Evolutionary conservation across 2,329 filamentous ascomycete species (phyloP), one percentile per base, ranked within the genome.

Genomic region (Phialophora verrucosa): DNA sequence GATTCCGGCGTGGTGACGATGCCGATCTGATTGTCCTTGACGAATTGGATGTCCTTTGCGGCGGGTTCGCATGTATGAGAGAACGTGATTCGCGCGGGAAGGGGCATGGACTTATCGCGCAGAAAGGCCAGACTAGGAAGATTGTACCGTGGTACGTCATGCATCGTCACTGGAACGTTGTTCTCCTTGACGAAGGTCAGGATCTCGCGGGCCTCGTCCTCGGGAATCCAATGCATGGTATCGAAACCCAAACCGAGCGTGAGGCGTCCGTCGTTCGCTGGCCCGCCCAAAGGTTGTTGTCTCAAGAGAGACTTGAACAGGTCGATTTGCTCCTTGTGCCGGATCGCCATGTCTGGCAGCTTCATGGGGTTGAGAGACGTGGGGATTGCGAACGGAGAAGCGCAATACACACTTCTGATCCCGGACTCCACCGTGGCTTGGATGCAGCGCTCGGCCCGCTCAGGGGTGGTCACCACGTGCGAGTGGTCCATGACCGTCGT

Each of bases 1-100:
- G 82, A 82, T 25, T 79, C 80, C 0, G 83, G 83, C 1, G 83
- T 84, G 11, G 74, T 75, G 3, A 80, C 81, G n/a, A 84, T 72
- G 53, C 67, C 73, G 1, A 71, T 62, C 1, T 66, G 56, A 2
- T 59, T 35, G 14, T 70, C 27, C 3, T 59, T 61, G 6, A 75
- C 64, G 8, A 68, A 71, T 7, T 69, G n/a, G 2, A 68, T 57
- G 14, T 75, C 73, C 10, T 76, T 72, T 1, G 50, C 8, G 0
- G 67, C 64, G 8, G 70, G 59, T 12, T 70, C 69, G n/a, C 49
- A 74, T 76, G 68, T 76, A 62, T 83, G 82, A 4, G 78, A 80
- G 25, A 83, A 69, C 17, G 84, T 72, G 1, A 69, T 25, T 6
- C 12, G 25, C 8, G 38, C 12, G 0, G 57, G 44, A 7, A 59